phyloP scores from a whole-genome alignment of 2,329 filamentous ascomycete genomes.

The Didymella keratinophila region DNA sequence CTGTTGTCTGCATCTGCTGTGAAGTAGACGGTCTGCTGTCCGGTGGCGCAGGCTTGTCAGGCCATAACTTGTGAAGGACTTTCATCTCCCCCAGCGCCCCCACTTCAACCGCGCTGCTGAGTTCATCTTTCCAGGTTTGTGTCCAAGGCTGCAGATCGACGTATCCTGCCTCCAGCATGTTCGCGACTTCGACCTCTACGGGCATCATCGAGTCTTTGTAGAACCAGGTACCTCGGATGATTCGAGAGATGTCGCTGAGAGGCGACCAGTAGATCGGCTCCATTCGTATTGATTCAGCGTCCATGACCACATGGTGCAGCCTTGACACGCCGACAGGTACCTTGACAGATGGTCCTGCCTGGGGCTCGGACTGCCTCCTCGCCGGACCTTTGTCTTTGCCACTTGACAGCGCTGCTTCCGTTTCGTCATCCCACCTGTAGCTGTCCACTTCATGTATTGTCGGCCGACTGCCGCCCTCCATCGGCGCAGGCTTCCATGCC shows the following conservation, averaged over 20 bases:
- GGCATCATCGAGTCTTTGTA: constrained; percentile 95
- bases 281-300: constrained; percentile 71
- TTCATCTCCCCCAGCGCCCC: constrained; percentile 92
- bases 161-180: constrained; percentile 92
- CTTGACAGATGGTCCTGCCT: constrained; percentile 57
- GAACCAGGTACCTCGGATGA: constrained; percentile 93
- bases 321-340: constrained; percentile 90
- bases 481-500: constrained; percentile 32
- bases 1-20: constrained; percentile 41
- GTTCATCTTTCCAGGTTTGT: constrained; percentile 89
- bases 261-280: constrained; percentile 98
- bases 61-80: constrained; percentile 84
- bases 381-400: constrained; percentile 42
- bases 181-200: constrained; percentile 83
- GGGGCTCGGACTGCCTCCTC: constrained; percentile 32
- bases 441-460: constrained; percentile 54
- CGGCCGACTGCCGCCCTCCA: constrained; percentile 44
- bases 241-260: constrained; percentile 83
- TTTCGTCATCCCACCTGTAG: constrained; percentile 58
- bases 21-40: constrained; percentile 54
- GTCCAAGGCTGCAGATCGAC: constrained; percentile 86
- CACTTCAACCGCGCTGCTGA: constrained; percentile 88
- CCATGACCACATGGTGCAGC: constrained; percentile 86
- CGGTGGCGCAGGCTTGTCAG: constrained; percentile 65
- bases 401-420: constrained; percentile 43